Percentiles rank a stretch among this genome's conserved stretches.
Conservation (phyloP, 805 yeast species). For the Saccharomycopsis fodiens region DNA sequence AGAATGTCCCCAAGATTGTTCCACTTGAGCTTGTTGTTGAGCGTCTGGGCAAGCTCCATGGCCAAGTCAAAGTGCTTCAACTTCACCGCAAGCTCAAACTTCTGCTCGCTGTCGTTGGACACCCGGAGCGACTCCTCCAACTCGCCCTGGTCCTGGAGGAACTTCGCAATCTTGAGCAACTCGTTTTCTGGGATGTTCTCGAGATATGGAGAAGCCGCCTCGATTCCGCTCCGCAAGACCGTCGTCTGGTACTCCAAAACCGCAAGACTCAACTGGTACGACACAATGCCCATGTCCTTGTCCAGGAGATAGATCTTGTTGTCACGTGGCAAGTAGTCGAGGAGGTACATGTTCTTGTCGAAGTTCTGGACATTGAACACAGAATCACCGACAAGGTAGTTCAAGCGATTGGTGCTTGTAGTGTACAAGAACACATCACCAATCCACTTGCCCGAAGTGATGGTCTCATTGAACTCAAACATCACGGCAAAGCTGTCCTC, state of each 20-base stretch:
- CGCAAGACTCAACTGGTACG: constrained; percentile 74
- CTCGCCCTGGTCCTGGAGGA: constrained; percentile 89
- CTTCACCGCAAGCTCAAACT: constrained; percentile 79
- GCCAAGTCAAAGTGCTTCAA: constrained; percentile 71
- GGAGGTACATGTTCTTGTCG: constrained; percentile 75
- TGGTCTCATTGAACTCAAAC: constrained; percentile 71
- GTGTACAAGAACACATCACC: constrained; percentile 96
- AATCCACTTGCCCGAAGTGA: constrained; percentile 89
- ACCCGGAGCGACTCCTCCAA: constrained; percentile 75
- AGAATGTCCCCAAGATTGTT: constrained; percentile 86
- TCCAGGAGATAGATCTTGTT: constrained; percentile 86
- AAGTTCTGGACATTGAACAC: constrained; percentile 88
- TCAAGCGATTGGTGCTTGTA: constrained; percentile 77
- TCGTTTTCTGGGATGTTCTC: constrained; percentile 52
- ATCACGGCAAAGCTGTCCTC: constrained; percentile 81
- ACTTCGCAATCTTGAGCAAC: constrained; percentile 74
- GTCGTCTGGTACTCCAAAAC: constrained; percentile 94
- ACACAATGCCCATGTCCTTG: constrained; percentile 74
- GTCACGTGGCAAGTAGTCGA: constrained; percentile 88
- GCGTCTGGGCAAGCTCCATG: constrained; percentile 49
- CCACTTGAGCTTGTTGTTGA: constrained; percentile 69
- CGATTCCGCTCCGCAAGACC: constrained; percentile 90
- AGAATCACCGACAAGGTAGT: constrained; percentile 92
- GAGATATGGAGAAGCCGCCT: constrained; percentile 61
- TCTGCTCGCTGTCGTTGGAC: constrained; percentile 83